Base-by-base conservation (phyloP, 306 rosid species). In the Inga laurina region DNA sequence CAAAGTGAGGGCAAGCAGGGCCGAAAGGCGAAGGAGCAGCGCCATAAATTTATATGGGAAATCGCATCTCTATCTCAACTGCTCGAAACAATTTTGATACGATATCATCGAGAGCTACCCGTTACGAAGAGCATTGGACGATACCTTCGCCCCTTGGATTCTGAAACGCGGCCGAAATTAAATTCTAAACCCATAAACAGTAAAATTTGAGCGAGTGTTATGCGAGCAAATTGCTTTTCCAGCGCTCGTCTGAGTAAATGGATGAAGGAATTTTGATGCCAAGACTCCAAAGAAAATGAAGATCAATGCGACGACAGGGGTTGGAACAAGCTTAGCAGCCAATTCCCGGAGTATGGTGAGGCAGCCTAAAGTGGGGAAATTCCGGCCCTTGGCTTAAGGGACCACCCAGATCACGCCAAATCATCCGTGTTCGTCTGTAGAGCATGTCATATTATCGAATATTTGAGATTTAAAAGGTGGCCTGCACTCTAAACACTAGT, bases 1-100 rank as follows among this genome's bases (percentile, higher is more conserved):
- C 72, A 67, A 18, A 27, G 51, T 72, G 27, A 57, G 12, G 2
- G 41, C 67, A 68, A 88, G 19, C 9, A 85, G 66, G 30, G 49
- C 15, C 27, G n/a, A 68, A 39, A 68, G 27, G 49, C 21, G 69
- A 30, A 12, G 18, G 19, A 12, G 19, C 14, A 27, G 2, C 32
- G 69, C 69, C 69, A 64, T 64, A 30, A 64, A 64, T 57, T 61
- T 24, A 61, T 62, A 62, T 4, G 37, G 68, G 18, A 62, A 62
- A 62, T 22, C 65, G 5, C 65, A n/a, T 57, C 10, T 21, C 65
- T 21, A 9, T 59, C 66, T 59, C 34, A 59, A 59, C 15, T 22
- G 66, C 13, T 10, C 4, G 10, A 59, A 57, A 59, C 34, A 59
- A 59, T 9, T 22, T 10, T 59, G 34, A 59, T 59, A 15, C 66